phyloP scores from a whole-genome alignment of 108 stramenopile genomes.

The Stephanodiscus triporus region DNA sequence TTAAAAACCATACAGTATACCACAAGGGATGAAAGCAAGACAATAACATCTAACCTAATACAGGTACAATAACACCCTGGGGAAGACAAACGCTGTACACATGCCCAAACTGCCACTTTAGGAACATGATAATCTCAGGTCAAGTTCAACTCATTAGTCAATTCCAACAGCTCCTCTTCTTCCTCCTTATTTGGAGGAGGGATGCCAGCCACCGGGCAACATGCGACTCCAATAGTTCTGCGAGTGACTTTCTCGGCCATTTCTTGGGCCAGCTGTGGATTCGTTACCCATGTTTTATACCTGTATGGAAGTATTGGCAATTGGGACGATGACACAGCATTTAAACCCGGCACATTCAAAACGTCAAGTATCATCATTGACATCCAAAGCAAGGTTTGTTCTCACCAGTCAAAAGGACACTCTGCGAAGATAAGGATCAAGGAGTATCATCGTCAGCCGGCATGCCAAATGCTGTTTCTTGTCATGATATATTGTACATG shows the following conservation, averaged over 20 bases:
- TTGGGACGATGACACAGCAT: neutral
- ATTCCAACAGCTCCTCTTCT: conserved; percentile 48
- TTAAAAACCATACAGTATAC: too few species aligned
- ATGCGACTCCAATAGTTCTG: conserved; percentile 70
- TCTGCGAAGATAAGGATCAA: conserved; percentile 1
- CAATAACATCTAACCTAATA: too few species aligned
- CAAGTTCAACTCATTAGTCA: conserved; percentile 58
- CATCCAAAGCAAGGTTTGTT: neutral
- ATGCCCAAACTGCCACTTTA: neutral
- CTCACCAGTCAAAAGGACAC: conserved; percentile 44
- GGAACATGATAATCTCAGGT: neutral
- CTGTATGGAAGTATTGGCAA: conserved; percentile 28
- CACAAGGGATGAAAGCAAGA: too few species aligned
- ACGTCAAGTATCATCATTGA: neutral
- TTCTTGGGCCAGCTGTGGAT: conserved; percentile 69
- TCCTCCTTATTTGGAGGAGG: conserved; percentile 46
- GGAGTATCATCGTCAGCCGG: neutral
- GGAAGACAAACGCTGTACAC: neutral
- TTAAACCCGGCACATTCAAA: neutral
- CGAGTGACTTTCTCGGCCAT: conserved; percentile 79
- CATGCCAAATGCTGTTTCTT: neutral
- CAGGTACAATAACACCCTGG: too few species aligned
- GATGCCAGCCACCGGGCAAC: conserved; percentile 61
- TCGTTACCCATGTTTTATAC: conserved; percentile 80
- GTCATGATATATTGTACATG: neutral